These are phyloP conservation scores for Erysiphe neolycopersici DNA, from an alignment of 2,329 filamentous ascomycete species.

Conservation along the genomic window DNA sequence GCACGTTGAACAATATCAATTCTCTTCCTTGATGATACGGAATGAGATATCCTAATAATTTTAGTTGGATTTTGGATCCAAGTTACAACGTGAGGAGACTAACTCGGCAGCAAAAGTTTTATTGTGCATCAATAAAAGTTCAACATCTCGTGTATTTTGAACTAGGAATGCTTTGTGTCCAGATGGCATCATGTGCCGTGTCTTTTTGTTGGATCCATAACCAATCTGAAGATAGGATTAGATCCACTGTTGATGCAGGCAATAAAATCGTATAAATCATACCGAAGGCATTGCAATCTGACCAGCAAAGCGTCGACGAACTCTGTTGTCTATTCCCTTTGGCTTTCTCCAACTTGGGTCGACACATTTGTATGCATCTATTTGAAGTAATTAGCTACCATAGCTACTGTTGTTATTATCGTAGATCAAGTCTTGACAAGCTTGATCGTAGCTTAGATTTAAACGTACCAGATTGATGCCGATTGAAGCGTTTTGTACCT, in stretches of 20 bases:
- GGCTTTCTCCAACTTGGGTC: constrained; percentile 90
- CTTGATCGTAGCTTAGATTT: too few species aligned
- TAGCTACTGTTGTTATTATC: too few species aligned
- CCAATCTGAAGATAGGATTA: constrained; percentile 43
- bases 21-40: constrained; percentile 95
- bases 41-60: constrained; percentile 62
- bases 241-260: neutral
- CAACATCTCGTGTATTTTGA: constrained; percentile 85
- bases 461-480: constrained; percentile 54
- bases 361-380: constrained; percentile 72
- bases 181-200: constrained; percentile 92
- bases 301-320: constrained; percentile 92
- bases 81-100: constrained; percentile 13
- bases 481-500: constrained; percentile 87
- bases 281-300: constrained; percentile 95
- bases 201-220: constrained; percentile 99
- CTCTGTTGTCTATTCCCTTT: constrained; percentile 98
- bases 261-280: constrained; percentile 20
- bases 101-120: constrained; percentile 97
- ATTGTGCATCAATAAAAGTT: constrained; percentile 99
- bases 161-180: constrained; percentile 99
- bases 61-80: constrained; percentile 14
- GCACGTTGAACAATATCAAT: constrained; percentile 93
- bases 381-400: too few species aligned
- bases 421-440: neutral